Evolutionary conservation across 805 yeast species (phyloP), one percentile per base, ranked within the genome.

Genomic region (Yarrowia porcina): DNA sequence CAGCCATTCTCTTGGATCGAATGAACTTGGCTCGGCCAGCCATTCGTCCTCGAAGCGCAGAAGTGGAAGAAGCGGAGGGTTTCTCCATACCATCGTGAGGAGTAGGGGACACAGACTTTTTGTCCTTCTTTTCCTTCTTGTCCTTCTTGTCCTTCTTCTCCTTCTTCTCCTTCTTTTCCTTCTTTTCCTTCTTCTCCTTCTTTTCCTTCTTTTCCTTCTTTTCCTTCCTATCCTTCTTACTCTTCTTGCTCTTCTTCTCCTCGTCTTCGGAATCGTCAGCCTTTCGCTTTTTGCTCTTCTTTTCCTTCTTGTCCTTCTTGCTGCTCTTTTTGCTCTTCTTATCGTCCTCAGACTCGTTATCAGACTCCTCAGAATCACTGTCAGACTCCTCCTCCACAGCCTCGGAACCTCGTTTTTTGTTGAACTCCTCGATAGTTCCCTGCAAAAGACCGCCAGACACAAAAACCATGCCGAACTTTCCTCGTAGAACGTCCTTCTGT

Each of bases 11-110:
- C 73, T 93, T 93, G 73, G 91, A 96, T 67, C 82, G 87, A 63
- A 93, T 92, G 87, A 90, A 92, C 73, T 83, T 87, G 21, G 96
- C 86, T 73, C 98, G 83, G 4, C 88, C 88, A 0, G 96, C 86
- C 54, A 84, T 72, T 69, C 88, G 79, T n/a, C 87, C 81, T 12
- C 81, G 68, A 0, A 82, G 75, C 1, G 75, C 76, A 7, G 79
- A 74, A 6, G 61, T 61, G n/a, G 62, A 41, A 2, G 59, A 36
- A 3, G 62, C 47, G 3, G 64, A 67, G 11, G 70, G 63, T 35
- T 64, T 68, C 56, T 73, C 71, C 63, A 71, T 70, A 7, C 72
- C 68, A 32, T 70, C 71, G 47, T 72, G 68, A 4, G 71, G 66
- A 47, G 73, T 67, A 61, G 68, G 61, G 11, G 49, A 39, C 23